A percentile compares a stretch with the other conserved stretches of the same genome.
Evolutionary conservation across 108 stramenopile species (phyloP).

Genomic region (Cyclotella baltica): DNA sequence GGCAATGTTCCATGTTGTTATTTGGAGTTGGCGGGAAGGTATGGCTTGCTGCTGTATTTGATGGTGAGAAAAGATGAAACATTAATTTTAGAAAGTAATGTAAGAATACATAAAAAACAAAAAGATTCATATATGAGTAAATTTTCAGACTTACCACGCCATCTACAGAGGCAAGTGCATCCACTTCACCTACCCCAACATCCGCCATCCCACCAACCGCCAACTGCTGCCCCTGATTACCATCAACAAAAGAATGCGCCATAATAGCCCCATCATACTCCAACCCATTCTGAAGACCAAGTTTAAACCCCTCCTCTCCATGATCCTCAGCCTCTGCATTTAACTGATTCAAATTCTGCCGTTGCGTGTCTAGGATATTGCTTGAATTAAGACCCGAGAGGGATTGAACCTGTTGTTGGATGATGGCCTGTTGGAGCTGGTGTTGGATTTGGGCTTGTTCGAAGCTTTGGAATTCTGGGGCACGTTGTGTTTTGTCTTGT

Average conservation of each 20-base stretch:
- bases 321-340: background rate
- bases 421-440: background rate
- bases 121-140: no score
- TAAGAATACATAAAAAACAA: no score
- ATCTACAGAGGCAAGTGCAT: no score
- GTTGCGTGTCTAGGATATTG: background rate
- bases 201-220: no score
- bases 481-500: background rate
- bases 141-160: no score
- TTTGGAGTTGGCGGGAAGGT: constrained; percentile 45
- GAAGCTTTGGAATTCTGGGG: constrained; percentile 4
- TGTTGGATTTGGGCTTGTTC: background rate
- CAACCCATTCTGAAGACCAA: background rate
- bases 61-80: no score
- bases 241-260: no score
- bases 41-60: no score
- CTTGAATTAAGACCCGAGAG: background rate
- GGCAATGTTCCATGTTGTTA: constrained; percentile 91
- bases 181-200: no score
- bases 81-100: no score
- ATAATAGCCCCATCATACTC: no score
- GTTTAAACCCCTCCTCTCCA: constrained; percentile 9
- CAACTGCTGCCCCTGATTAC: no score
- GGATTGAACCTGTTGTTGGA: background rate
- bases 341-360: constrained; percentile 1